Conservation (phyloP, 2,329 filamentous ascomycete genomes). For the Thelonectria olida region DNA sequence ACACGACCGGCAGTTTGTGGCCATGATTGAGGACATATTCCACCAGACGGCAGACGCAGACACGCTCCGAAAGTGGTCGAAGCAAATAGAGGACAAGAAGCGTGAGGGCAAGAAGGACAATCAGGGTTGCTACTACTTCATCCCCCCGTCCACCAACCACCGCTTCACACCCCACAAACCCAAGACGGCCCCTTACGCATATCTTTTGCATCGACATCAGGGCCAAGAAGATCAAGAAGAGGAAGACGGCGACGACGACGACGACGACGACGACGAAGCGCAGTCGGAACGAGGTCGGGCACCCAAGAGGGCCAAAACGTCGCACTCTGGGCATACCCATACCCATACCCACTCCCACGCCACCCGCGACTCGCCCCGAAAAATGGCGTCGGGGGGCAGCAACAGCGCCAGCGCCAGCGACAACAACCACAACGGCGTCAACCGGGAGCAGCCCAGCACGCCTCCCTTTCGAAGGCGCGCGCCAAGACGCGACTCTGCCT, state of each 20-base stretch:
- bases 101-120: constrained; percentile 64
- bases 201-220: constrained; percentile 48
- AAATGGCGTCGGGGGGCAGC: constrained; percentile 35
- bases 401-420: background rate
- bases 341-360: constrained; percentile 29
- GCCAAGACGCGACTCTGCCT: constrained; percentile 47
- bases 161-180: constrained; percentile 55
- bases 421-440: background rate
- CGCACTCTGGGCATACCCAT: constrained; percentile 30
- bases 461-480: constrained; percentile 45
- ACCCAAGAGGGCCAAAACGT: constrained; percentile 49
- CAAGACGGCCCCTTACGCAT: constrained; percentile 58
- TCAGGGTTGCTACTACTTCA: constrained; percentile 63
- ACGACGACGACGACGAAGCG: constrained; percentile 19
- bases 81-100: constrained; percentile 63
- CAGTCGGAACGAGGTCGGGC: constrained; percentile 41
- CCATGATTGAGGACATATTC: constrained; percentile 67
- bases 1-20: constrained; percentile 60
- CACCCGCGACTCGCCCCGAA: constrained; percentile 38
- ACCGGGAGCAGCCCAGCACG: constrained; percentile 42
- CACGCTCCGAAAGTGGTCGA: constrained; percentile 61
- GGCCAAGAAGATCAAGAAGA: constrained; percentile 39
- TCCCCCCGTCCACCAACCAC: constrained; percentile 55
- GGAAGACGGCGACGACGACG: constrained; percentile 31
- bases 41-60: constrained; percentile 64